Evolutionary conservation across 1,284 basidiomycete genomes (phyloP).

Genomic region (Moniliophthora roreri): DNA sequence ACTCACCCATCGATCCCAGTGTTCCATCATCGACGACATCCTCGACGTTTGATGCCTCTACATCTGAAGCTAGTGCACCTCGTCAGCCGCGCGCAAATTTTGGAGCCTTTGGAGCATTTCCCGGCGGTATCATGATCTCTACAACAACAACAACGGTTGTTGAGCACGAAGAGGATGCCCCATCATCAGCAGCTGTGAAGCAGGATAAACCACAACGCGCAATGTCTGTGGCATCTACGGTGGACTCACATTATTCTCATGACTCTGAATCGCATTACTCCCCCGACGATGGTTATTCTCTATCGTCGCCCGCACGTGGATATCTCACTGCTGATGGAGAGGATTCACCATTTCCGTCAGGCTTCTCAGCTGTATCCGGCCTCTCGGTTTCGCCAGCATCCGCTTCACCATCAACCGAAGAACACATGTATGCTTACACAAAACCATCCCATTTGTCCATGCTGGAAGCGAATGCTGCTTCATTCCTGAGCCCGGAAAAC

Average conservation of each 20-base stretch:
- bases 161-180: background rate
- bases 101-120: background rate
- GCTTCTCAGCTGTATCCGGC: too few species aligned
- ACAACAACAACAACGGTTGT: background rate
- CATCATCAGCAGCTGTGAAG: background rate
- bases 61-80: background rate
- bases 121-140: background rate
- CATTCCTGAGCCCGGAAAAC: background rate
- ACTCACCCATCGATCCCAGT: background rate
- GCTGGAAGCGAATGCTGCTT: slow-evolving; percentile 2
- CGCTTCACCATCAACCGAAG: background rate
- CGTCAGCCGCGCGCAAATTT: background rate
- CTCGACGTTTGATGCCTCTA: background rate
- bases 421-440: background rate
- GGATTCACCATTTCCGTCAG: background rate
- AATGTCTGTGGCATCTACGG: background rate
- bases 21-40: background rate
- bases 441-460: slow-evolving; percentile 1
- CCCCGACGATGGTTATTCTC: background rate
- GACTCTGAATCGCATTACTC: slow-evolving; percentile 1
- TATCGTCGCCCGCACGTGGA: background rate
- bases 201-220: background rate
- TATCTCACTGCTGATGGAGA: background rate
- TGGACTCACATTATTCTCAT: background rate
- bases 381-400: background rate